phyloP scores from a whole-genome alignment of 371 early-diverging fungal species.

The Syncephalastrum racemosum region DNA sequence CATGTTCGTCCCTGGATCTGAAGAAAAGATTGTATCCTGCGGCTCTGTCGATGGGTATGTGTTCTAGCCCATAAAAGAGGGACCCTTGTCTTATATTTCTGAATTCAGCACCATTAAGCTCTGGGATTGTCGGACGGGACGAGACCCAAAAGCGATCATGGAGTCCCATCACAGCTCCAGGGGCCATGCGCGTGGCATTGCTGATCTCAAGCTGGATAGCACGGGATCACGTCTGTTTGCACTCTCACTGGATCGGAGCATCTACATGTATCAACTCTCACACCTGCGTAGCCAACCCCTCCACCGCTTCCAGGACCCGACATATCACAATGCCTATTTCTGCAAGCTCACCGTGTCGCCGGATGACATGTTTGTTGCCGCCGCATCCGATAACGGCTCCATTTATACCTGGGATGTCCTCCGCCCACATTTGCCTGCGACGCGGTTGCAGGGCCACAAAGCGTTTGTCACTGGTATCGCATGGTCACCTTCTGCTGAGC shows the following conservation, averaged over 20 bases:
- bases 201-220: slow-evolving; percentile 35
- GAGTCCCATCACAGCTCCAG: slow-evolving; percentile 20
- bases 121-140: slow-evolving; percentile 46
- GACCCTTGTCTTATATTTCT: not conserved
- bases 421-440: slow-evolving; percentile 14
- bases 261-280: slow-evolving; percentile 38
- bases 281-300: slow-evolving; percentile 27
- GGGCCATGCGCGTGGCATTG: slow-evolving; percentile 27
- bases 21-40: slow-evolving; percentile 46
- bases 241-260: slow-evolving; percentile 30
- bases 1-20: slow-evolving; percentile 34
- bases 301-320: slow-evolving; percentile 21
- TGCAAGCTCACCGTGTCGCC: slow-evolving; percentile 32
- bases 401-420: slow-evolving; percentile 40
- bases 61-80: too few species aligned
- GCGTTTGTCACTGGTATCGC: slow-evolving; percentile 33
- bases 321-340: slow-evolving; percentile 29
- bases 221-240: slow-evolving; percentile 41
- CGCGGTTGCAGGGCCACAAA: slow-evolving; percentile 30
- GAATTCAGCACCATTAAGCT: slow-evolving; percentile 36
- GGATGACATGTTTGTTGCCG: slow-evolving; percentile 34
- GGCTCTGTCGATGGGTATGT: slow-evolving; percentile 70
- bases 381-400: slow-evolving; percentile 29
- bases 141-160: slow-evolving; percentile 12
- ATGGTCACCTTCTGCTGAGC: slow-evolving; percentile 16